These are phyloP conservation scores for Plasmopara muralis DNA, from an alignment of 352 stramenopile genomes.

Conservation along the genomic window DNA sequence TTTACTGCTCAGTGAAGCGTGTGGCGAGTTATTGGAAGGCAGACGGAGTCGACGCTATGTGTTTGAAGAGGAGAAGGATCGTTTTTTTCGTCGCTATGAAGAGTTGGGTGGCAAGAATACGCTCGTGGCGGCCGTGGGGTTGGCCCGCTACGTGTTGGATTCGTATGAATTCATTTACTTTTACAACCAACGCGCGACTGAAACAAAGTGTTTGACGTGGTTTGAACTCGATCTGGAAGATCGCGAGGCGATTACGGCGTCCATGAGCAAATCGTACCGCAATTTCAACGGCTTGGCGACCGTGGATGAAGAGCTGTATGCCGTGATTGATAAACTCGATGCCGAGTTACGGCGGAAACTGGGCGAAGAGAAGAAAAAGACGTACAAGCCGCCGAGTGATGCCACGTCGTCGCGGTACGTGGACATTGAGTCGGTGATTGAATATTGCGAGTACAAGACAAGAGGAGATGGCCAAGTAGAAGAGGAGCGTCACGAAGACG, in stretches of 20 bases:
- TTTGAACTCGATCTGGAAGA: slow-evolving; percentile 27
- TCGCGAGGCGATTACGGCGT: slow-evolving; percentile 15
- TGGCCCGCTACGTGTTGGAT: slow-evolving; percentile 31
- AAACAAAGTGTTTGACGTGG: slow-evolving; percentile 22
- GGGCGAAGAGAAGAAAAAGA: slow-evolving; percentile 32
- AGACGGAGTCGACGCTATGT: slow-evolving; percentile 30
- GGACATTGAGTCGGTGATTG: slow-evolving; percentile 29
- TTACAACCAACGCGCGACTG: slow-evolving; percentile 27
- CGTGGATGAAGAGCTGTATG: slow-evolving; percentile 28
- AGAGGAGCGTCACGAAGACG: slow-evolving; percentile 13
- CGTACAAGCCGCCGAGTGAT: slow-evolving; percentile 28
- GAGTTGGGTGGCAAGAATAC: slow-evolving; percentile 28
- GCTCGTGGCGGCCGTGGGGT: slow-evolving; percentile 15
- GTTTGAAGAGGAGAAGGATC: slow-evolving; percentile 37
- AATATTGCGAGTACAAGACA: slow-evolving; percentile 17
- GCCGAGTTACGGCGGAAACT: slow-evolving; percentile 21
- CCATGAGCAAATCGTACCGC: slow-evolving; percentile 29
- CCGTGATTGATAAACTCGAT: slow-evolving; percentile 32
- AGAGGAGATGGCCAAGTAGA: slow-evolving; percentile 4
- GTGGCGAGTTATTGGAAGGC: slow-evolving; percentile 29
- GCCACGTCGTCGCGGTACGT: slow-evolving; percentile 29
- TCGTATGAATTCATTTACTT: slow-evolving; percentile 45
- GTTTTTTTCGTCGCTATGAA: slow-evolving; percentile 30
- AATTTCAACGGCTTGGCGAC: slow-evolving; percentile 32
- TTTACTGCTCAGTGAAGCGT: slow-evolving; percentile 28